A percentile compares a stretch with the other conserved stretches of the same genome.
Evolutionary conservation across 768 basidiomycete genomes (phyloP).

Genomic region (Crepidotus variabilis): DNA sequence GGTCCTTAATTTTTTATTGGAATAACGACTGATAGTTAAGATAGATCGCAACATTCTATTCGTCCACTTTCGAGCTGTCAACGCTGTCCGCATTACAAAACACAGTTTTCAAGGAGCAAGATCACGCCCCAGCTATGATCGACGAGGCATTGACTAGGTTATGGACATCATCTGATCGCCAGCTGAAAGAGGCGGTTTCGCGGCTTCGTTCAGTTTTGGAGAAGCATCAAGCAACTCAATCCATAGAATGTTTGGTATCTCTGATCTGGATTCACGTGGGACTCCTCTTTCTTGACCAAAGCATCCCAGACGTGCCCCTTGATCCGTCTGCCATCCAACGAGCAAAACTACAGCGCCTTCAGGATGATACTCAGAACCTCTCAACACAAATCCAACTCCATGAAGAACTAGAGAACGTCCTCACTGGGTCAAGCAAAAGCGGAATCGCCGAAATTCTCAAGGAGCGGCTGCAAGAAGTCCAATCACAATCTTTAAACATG

Average conservation of each 20-base stretch:
- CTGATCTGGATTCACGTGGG: slow-evolving; percentile 59
- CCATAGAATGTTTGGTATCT: slow-evolving; percentile 20
- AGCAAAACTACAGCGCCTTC: slow-evolving; percentile 40
- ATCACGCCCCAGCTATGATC: slow-evolving; percentile 1
- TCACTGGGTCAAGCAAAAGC: slow-evolving; percentile 55
- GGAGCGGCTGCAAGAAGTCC: slow-evolving; percentile 24
- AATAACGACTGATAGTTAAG: neutral
- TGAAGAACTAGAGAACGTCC: slow-evolving; percentile 45
- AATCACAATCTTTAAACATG: slow-evolving; percentile 20
- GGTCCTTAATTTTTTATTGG: slow-evolving; percentile 7
- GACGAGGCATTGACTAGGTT: slow-evolving; percentile 19
- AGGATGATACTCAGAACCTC: slow-evolving; percentile 36
- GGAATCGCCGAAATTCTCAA: slow-evolving; percentile 44
- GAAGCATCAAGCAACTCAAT: slow-evolving; percentile 3
- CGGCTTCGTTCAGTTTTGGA: slow-evolving; percentile 21
- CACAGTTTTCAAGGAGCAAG: neutral
- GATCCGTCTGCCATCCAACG: slow-evolving; percentile 77
- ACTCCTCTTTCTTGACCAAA: slow-evolving; percentile 60
- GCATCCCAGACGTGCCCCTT: slow-evolving; percentile 79
- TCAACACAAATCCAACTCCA: slow-evolving; percentile 52
- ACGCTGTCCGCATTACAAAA: slow-evolving; percentile 13
- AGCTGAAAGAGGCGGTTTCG: no score
- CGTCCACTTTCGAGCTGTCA: slow-evolving; percentile 31
- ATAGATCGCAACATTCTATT: slow-evolving; percentile 34
- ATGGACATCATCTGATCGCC: slow-evolving; percentile 4